These are phyloP conservation scores for Fragaria ananassa DNA, from an alignment of 306 rosid species.

Conservation along the genomic window DNA sequence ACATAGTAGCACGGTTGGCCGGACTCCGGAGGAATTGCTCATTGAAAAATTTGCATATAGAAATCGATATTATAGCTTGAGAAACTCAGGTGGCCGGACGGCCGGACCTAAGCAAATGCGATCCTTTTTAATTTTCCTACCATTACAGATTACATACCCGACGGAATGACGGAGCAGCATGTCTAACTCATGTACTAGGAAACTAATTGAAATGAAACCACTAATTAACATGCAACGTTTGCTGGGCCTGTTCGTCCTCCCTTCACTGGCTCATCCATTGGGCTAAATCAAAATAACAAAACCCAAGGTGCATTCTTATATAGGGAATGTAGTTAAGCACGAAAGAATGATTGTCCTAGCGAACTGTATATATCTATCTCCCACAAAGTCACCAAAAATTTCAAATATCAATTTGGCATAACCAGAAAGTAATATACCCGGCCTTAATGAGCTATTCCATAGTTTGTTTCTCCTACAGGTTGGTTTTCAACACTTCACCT, in stretches of 20 bases:
- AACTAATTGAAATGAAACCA: not conserved
- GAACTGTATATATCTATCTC: no score
- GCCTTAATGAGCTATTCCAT: no score
- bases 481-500: no score
- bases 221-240: not conserved
- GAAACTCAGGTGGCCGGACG: not conserved
- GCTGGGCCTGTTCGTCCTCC: not conserved
- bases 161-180: not conserved
- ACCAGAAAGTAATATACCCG: no score
- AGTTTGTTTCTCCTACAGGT: no score
- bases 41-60: not conserved
- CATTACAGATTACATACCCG: not conserved
- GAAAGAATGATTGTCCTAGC: no score
- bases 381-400: no score
- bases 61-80: not conserved
- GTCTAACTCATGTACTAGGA: not conserved
- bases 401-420: no score
- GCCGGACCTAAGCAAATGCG: not conserved
- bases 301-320: no score
- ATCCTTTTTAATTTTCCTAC: not conserved
- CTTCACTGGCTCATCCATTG: not conserved
- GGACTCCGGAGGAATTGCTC: no score
- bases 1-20: no score
- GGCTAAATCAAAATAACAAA: not conserved
- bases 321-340: no score